These are phyloP conservation scores for Salix viminalis DNA, from an alignment of 345 rosid species.

Conservation along the genomic window DNA sequence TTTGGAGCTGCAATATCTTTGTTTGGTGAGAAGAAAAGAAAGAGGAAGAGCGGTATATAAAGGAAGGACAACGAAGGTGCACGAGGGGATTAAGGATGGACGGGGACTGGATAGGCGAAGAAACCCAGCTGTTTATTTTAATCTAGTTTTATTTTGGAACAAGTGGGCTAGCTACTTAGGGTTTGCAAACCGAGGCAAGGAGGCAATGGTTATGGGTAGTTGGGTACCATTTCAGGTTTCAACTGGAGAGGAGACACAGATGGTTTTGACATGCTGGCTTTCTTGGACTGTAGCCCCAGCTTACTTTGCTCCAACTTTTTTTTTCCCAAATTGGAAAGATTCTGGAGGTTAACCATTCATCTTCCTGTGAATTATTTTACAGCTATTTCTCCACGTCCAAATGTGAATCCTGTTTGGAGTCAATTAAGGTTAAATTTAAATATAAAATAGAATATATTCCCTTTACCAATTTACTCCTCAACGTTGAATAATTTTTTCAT, in stretches of 20 bases:
- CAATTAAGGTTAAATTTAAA: too few relatives aligned
- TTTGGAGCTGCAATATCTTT: neutral
- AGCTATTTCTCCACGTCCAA: too few relatives aligned
- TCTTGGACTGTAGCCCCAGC: neutral
- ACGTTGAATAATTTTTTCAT: too few relatives aligned
- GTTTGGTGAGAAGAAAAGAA: neutral
- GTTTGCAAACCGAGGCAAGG: conserved; percentile 1
- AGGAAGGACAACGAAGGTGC: conserved; percentile 5
- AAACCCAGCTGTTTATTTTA: conserved; percentile 18
- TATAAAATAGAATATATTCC: too few relatives aligned
- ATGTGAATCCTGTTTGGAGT: too few relatives aligned
- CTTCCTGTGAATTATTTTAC: neutral
- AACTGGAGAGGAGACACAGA: conserved; percentile 23
- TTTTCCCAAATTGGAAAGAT: neutral
- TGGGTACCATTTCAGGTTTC: conserved; percentile 11
- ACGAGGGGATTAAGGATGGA: conserved; percentile 12
- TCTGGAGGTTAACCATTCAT: neutral
- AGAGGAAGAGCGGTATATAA: conserved; percentile 2
- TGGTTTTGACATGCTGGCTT: conserved; percentile 25
- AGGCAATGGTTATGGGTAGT: neutral
- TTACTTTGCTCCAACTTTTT: neutral
- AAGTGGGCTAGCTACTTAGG: neutral
- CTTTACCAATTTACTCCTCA: too few relatives aligned
- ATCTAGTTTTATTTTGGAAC: neutral
- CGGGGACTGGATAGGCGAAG: conserved; percentile 24